phyloP scores from a whole-genome alignment of 169 alveolate species.

The Plasmodium knowlesi region DNA sequence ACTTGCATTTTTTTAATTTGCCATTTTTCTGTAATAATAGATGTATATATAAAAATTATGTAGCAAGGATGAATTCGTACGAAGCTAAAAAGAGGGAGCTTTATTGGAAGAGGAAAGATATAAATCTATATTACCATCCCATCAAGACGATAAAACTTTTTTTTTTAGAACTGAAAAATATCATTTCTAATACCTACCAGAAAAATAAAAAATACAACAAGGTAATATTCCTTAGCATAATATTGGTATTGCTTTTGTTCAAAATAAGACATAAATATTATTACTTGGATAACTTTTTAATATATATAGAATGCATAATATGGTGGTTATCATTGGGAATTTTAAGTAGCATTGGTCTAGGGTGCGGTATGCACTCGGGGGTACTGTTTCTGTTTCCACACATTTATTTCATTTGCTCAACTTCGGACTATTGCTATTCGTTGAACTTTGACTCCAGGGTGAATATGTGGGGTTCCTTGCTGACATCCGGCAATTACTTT shows the following conservation, averaged over 20 bases:
- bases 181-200: constrained; percentile 15
- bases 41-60: constrained; percentile 41
- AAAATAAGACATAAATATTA: constrained; percentile 65
- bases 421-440: constrained; percentile 82
- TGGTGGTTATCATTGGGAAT: constrained; percentile 88
- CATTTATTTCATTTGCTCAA: constrained; percentile 81
- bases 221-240: constrained; percentile 17
- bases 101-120: constrained; percentile 63
- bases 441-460: constrained; percentile 81
- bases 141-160: constrained; percentile 48
- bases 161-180: constrained; percentile 44
- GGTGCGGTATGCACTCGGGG: constrained; percentile 89
- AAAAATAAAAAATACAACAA: constrained; percentile 68
- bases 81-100: constrained; percentile 70
- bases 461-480: constrained; percentile 79
- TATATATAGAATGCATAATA: constrained; percentile 68
- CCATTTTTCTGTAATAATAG: constrained; percentile 18
- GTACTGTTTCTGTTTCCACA: constrained; percentile 87
- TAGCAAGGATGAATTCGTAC: constrained; percentile 48
- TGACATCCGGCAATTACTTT: constrained; percentile 77
- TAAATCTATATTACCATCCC: constrained; percentile 69
- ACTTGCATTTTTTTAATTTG: neutral
- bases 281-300: constrained; percentile 54
- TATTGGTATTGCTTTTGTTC: constrained; percentile 43
- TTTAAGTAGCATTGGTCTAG: constrained; percentile 85